Percentiles rank a stretch among this genome's conserved stretches.
Evolutionary conservation across 129 eudicot genomes (phyloP).

Genomic region (Calendula officinalis): DNA sequence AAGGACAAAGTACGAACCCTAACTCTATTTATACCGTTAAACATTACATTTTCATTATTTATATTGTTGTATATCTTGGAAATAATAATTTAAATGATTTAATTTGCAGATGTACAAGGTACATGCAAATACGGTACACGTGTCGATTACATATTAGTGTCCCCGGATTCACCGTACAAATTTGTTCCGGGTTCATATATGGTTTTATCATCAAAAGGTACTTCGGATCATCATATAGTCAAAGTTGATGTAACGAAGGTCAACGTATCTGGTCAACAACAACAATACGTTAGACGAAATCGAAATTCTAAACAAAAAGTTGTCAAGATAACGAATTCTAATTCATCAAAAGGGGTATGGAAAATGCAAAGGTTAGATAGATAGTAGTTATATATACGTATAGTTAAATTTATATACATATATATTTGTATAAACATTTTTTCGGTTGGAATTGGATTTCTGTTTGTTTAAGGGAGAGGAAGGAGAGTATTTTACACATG

Average conservation of each 20-base stretch:
- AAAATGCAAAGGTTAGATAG: conserved; percentile 46
- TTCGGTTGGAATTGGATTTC: conserved; percentile 24
- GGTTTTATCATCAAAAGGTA: conserved; percentile 89
- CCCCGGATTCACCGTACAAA: conserved; percentile 70
- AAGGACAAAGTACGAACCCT: conserved; percentile 81
- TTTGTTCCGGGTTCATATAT: conserved; percentile 90
- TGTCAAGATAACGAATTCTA: conserved; percentile 60
- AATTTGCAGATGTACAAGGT: conserved; percentile 80
- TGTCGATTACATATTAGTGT: conserved; percentile 72
- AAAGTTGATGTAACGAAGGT: conserved; percentile 67
- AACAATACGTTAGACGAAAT: conserved; percentile 29
- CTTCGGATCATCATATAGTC: conserved; percentile 96
- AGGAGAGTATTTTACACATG: conserved; percentile 19
- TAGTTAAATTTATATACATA: background rate
- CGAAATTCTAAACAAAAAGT: conserved; percentile 49
- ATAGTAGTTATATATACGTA: conserved; percentile 9
- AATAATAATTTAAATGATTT: background rate
- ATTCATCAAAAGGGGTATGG: conserved; percentile 73
- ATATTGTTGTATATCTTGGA: background rate
- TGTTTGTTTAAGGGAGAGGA: conserved; percentile 21
- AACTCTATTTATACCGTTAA: background rate
- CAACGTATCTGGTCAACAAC: conserved; percentile 29
- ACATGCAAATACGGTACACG: conserved; percentile 96
- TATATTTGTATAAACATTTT: background rate
- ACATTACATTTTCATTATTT: background rate